phyloP scores from a whole-genome alignment of 805 yeast genomes.

The Diddensiella santjacobensis region DNA sequence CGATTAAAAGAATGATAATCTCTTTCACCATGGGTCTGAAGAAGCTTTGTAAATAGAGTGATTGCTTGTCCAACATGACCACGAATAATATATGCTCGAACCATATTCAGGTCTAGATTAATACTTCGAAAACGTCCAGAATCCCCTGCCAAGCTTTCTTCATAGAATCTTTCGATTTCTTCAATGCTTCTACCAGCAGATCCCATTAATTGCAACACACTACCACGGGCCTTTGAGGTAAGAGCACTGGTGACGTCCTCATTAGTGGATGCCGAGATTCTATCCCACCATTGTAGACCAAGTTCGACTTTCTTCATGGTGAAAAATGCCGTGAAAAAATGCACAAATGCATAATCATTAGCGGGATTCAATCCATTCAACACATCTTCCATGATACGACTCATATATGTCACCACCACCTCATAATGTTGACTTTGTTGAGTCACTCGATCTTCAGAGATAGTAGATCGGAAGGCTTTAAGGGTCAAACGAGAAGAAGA shows the following conservation, averaged over 20 bases:
- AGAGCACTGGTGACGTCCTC: slow-evolving; percentile 2
- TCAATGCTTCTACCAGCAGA: slow-evolving; percentile 19
- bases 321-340: slow-evolving; percentile 21
- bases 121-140: slow-evolving; percentile 9
- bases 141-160: background rate
- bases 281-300: slow-evolving; percentile 19
- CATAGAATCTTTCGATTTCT: slow-evolving; percentile 21
- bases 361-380: slow-evolving; percentile 14
- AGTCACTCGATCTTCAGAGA: slow-evolving; percentile 13
- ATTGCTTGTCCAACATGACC: slow-evolving; percentile 65
- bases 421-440: slow-evolving; percentile 6
- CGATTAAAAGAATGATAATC: slow-evolving; percentile 43
- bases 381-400: slow-evolving; percentile 19
- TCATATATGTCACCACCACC: slow-evolving; percentile 9
- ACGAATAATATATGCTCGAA: slow-evolving; percentile 64
- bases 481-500: slow-evolving; percentile 19
- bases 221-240: slow-evolving; percentile 21
- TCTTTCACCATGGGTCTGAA: slow-evolving; percentile 39
- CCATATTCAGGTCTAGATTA: slow-evolving; percentile 65
- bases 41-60: slow-evolving; percentile 42
- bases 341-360: slow-evolving; percentile 21
- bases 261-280: slow-evolving; percentile 8
- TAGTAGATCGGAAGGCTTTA: slow-evolving; percentile 10
- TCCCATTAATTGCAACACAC: slow-evolving; percentile 20
- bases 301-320: slow-evolving; percentile 18